Evolutionary conservation across 1,139 yeast genomes (phyloP).

Genomic region (Taiozyma sp.): DNA sequence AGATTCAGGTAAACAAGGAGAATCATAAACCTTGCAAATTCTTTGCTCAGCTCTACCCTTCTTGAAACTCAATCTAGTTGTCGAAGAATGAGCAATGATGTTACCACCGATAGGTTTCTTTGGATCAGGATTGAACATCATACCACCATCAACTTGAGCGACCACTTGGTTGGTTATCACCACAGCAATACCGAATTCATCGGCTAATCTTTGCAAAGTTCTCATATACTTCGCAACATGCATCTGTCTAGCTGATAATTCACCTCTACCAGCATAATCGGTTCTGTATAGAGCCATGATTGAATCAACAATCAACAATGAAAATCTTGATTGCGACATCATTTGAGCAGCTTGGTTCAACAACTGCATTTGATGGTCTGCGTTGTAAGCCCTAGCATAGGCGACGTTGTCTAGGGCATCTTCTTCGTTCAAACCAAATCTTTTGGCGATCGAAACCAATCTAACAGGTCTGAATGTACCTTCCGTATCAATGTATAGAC

Average conservation of each 20-base stretch:
- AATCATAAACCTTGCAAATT: slow-evolving; percentile 89
- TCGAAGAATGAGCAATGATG: slow-evolving; percentile 94
- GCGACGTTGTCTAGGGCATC: slow-evolving; percentile 96
- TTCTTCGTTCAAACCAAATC: slow-evolving; percentile 91
- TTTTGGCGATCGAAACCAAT: slow-evolving; percentile 80
- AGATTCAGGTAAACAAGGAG: slow-evolving; percentile 93
- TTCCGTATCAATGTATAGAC: slow-evolving; percentile 93
- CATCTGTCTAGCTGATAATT: slow-evolving; percentile 88
- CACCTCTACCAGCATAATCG: slow-evolving; percentile 95
- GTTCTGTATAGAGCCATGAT: slow-evolving; percentile 96
- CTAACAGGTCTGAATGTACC: slow-evolving; percentile 95
- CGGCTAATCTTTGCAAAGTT: slow-evolving; percentile 86
- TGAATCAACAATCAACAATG: slow-evolving; percentile 84
- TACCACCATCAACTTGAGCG: slow-evolving; percentile 94
- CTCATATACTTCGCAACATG: slow-evolving; percentile 94
- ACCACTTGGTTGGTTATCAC: slow-evolving; percentile 98
- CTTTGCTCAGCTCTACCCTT: slow-evolving; percentile 92
- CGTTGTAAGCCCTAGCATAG: slow-evolving; percentile 94
- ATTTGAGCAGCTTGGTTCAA: slow-evolving; percentile 87
- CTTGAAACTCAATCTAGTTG: slow-evolving; percentile 83
- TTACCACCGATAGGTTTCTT: slow-evolving; percentile 99
- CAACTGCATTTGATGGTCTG: slow-evolving; percentile 89
- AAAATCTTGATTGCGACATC: slow-evolving; percentile 91
- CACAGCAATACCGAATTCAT: slow-evolving; percentile 97
- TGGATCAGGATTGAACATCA: slow-evolving; percentile 93